Percentiles rank a stretch among this genome's conserved stretches.
These are phyloP conservation scores for Vitellaria paradoxa DNA, from an alignment of 179 eudicot genomes.

Conservation along the genomic window DNA sequence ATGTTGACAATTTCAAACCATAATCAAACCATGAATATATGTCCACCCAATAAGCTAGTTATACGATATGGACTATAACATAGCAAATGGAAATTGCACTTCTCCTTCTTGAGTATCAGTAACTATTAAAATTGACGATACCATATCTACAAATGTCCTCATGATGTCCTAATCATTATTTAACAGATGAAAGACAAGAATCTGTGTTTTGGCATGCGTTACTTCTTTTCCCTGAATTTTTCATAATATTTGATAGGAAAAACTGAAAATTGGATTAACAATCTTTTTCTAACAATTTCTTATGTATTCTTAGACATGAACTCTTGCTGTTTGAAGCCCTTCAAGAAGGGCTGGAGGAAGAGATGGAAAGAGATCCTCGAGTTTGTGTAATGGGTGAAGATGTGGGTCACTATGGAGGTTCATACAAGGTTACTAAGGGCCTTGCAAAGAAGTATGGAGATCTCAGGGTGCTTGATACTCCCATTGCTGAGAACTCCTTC, in stretches of 20 bases:
- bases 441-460: conserved; percentile 83
- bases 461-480: conserved; percentile 88
- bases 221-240: background rate
- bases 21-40: background rate
- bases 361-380: conserved; percentile 76
- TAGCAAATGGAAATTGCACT: background rate
- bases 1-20: background rate
- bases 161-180: background rate
- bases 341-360: conserved; percentile 89
- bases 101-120: too few relatives aligned
- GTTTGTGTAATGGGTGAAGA: conserved; percentile 96
- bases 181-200: too few relatives aligned
- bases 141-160: background rate
- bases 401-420: conserved; percentile 95
- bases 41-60: background rate
- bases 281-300: too few relatives aligned
- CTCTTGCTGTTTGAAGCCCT: conserved; percentile 90
- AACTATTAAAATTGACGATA: background rate
- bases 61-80: background rate
- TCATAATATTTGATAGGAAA: too few relatives aligned
- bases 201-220: background rate
- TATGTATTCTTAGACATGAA: conserved; percentile 60
- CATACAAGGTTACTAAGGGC: conserved; percentile 86
- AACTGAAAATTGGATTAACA: too few relatives aligned
- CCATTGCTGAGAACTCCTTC: conserved; percentile 95